Evolutionary conservation across 164 flowering plant genomes (phyloP).

Genomic region (Protea cynaroides): DNA sequence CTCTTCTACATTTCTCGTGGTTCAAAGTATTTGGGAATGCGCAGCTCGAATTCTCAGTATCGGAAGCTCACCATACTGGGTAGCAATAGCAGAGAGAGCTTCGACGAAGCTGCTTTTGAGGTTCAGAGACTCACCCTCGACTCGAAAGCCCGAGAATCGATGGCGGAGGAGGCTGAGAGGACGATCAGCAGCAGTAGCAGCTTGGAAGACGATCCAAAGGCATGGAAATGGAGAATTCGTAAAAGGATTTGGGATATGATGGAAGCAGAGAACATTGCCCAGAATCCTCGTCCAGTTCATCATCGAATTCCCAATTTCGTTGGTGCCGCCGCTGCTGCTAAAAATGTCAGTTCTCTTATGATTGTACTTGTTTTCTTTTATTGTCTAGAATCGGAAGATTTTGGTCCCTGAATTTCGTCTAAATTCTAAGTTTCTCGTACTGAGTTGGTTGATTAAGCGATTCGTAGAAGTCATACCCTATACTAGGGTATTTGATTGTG

Average conservation of each 20-base stretch:
- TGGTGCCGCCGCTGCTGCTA: constrained; percentile 65
- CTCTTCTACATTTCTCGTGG: background rate
- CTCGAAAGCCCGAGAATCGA: constrained; percentile 50
- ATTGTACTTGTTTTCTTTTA: too few relatives aligned
- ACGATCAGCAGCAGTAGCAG: constrained; percentile 8
- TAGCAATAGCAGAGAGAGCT: constrained; percentile 16
- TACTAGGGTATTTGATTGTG: too few relatives aligned
- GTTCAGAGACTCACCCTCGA: constrained; percentile 60
- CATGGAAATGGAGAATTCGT: constrained; percentile 88
- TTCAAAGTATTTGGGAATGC: background rate
- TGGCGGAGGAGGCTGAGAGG: constrained; percentile 52
- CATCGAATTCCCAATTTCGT: constrained; percentile 84
- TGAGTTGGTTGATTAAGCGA: too few relatives aligned
- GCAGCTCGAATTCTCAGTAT: constrained; percentile 3
- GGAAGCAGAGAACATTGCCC: constrained; percentile 73
- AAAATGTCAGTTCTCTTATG: constrained; percentile 26
- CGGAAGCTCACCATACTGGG: constrained; percentile 15
- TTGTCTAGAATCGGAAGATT: too few relatives aligned
- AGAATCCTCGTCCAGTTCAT: constrained; percentile 84
- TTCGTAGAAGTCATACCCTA: too few relatives aligned
- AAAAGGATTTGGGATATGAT: constrained; percentile 84
- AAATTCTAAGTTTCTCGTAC: background rate
- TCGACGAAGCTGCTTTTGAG: constrained; percentile 65
- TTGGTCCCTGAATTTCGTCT: too few relatives aligned
- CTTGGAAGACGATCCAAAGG: constrained; percentile 45